phyloP scores from a whole-genome alignment of 345 rosid species.

The Anacardium occidentale region DNA sequence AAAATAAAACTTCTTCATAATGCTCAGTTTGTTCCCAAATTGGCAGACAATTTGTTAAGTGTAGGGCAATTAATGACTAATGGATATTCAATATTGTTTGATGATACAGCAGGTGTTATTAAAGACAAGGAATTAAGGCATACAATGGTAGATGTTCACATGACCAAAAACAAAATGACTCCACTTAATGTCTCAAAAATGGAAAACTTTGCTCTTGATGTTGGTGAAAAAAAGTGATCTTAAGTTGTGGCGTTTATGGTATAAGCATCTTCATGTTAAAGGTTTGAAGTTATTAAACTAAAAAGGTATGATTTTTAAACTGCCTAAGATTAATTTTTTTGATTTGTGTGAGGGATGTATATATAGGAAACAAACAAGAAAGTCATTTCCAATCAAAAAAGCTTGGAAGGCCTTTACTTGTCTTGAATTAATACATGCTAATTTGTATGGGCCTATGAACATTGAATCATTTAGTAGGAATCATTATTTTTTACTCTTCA shows the following conservation, averaged over 20 bases:
- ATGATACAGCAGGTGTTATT: not conserved
- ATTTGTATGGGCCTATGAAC: too few species aligned
- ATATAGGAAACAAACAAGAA: too few species aligned
- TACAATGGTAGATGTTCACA: not conserved
- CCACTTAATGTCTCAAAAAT: not conserved
- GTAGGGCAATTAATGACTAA: conserved; percentile 6
- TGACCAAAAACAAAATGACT: conserved; percentile 15
- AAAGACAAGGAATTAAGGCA: conserved; percentile 5
- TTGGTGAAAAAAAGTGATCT: not conserved
- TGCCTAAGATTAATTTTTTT: too few species aligned
- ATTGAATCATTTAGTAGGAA: too few species aligned
- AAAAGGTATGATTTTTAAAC: conserved; percentile 9
- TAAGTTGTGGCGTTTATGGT: conserved; percentile 6
- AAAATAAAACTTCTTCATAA: conserved; percentile 8
- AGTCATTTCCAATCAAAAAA: too few species aligned
- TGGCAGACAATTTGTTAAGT: not conserved
- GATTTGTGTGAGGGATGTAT: too few species aligned
- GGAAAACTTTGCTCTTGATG: not conserved
- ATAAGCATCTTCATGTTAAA: not conserved
- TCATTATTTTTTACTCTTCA: too few species aligned
- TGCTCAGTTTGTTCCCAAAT: not conserved
- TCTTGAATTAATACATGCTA: too few species aligned
- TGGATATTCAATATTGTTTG: conserved; percentile 12
- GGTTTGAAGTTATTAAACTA: not conserved
- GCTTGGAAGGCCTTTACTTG: too few species aligned